These are phyloP conservation scores for Macaranga tanarius DNA, from an alignment of 441 rosid species.

Conservation along the genomic window DNA sequence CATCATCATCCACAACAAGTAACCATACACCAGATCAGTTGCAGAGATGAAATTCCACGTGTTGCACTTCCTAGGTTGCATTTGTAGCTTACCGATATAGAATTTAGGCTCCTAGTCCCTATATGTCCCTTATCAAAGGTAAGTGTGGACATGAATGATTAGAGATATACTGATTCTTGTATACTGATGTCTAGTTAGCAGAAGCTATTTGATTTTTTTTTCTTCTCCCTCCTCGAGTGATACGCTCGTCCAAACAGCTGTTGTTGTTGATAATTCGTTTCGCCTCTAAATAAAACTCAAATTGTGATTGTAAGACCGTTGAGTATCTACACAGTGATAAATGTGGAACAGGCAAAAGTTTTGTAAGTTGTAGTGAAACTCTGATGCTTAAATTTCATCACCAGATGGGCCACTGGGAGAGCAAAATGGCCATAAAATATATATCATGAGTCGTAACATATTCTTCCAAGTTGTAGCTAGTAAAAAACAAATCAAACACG, in stretches of 20 bases:
- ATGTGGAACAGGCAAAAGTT: not conserved
- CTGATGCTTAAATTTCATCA: no score
- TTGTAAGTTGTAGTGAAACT: no score
- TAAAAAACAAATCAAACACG: not conserved
- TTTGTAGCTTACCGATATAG: constrained; percentile 31
- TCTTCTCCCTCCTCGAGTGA: not conserved
- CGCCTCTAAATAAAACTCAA: constrained; percentile 21
- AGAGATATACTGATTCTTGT: constrained; percentile 30
- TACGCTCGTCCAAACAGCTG: constrained; percentile 19
- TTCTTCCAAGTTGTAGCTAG: no score
- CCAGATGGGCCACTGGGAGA: no score
- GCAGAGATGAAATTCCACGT: constrained; percentile 48
- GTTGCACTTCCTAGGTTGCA: constrained; percentile 15
- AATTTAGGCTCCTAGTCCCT: constrained; percentile 23
- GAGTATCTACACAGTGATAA: not conserved
- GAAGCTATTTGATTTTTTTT: constrained; percentile 7
- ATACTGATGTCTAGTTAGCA: constrained; percentile 24
- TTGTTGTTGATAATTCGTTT: constrained; percentile 18
- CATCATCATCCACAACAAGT: constrained; percentile 74
- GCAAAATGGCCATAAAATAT: no score
- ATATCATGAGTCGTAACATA: no score
- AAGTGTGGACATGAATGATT: constrained; percentile 25
- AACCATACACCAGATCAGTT: constrained; percentile 71
- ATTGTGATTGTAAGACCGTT: constrained; percentile 1
- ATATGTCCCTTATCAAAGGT: constrained; percentile 24